Base-by-base conservation (phyloP, 176 grass and related monocot genomes). In the Lolium perenne region DNA sequence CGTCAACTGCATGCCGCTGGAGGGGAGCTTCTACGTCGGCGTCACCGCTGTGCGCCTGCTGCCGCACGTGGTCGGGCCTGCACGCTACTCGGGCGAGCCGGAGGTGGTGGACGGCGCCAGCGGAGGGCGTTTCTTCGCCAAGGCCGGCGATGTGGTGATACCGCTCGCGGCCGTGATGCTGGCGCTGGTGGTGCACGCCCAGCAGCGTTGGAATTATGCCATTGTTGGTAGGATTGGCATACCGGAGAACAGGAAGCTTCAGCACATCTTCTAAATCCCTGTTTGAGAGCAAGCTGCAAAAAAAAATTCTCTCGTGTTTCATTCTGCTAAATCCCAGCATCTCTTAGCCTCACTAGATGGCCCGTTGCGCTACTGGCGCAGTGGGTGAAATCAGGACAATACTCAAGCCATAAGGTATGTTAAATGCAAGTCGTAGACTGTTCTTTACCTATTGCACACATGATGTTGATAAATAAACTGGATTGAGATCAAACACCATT, bases 131-230 rank as follows among this genome's bases (percentile, higher is more conserved):
- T 88, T 90, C 70, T 74, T 59, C 2, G 15, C 4, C 69, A 74
- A 48, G 1, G 13, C 69, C 10, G 55, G 40, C 23, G 72, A 75
- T 47, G 23, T 32, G 72, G 72, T 18, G 14, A 32, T 75, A 17
- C 72, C 72, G 22, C 47, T 75, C 7, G 47, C 23, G 13, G 72
- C 72, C 7, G 22, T 75, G 26, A 29, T 66, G 67, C 83, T 94
- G 20, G 87, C 62, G 66, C 32, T 91, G 50, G 62, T 62, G 0
- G 54, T 94, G 12, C 89, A 82, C 64, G 66, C 67, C 14, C 89
- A 89, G 79, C 92, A 94, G 71, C 83, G 74, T 17, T 91, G 92
- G 86, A 84, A 89, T 18, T 91, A 87, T 49, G 75, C 78, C 25
- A 89, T 82, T 43, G 84, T 94, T n/a, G 46, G 67, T 41, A 73